These are phyloP conservation scores for Buddleja alternifolia DNA, from an alignment of 257 asterid species.

Conservation along the genomic window DNA sequence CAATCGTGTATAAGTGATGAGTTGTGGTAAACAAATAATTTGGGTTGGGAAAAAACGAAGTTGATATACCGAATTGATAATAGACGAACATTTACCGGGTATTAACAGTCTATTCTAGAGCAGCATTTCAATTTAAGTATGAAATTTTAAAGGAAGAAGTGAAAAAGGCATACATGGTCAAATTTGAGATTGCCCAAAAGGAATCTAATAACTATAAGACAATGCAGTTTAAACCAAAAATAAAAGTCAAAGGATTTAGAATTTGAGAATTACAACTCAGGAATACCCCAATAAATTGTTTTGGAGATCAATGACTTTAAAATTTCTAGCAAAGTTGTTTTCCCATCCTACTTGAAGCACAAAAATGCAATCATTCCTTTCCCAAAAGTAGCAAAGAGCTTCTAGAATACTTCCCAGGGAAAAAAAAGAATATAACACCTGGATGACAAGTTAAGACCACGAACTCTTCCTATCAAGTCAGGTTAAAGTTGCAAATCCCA, in stretches of 20 bases:
- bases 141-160: neutral
- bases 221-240: neutral
- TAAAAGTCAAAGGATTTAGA: neutral
- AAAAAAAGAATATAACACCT: slow-evolving; percentile 7
- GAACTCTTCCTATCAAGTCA: slow-evolving; percentile 8
- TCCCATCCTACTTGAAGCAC: neutral
- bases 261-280: slow-evolving; percentile 7
- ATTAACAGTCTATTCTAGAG: neutral
- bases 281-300: neutral
- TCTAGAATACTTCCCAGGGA: slow-evolving; percentile 10
- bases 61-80: neutral
- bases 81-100: neutral
- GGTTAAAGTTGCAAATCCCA: no score
- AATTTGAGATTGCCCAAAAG: no score
- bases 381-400: neutral
- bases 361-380: slow-evolving; percentile 17
- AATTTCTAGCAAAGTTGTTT: neutral
- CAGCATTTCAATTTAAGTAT: neutral
- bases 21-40: slow-evolving; percentile 15
- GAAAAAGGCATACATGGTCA: neutral
- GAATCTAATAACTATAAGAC: neutral
- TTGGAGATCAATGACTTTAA: slow-evolving; percentile 2
- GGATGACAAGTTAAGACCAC: slow-evolving; percentile 4
- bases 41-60: neutral
- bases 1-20: neutral